Evolutionary conservation across 768 basidiomycete species (phyloP).

Genomic region (Saitozyma podzolica): DNA sequence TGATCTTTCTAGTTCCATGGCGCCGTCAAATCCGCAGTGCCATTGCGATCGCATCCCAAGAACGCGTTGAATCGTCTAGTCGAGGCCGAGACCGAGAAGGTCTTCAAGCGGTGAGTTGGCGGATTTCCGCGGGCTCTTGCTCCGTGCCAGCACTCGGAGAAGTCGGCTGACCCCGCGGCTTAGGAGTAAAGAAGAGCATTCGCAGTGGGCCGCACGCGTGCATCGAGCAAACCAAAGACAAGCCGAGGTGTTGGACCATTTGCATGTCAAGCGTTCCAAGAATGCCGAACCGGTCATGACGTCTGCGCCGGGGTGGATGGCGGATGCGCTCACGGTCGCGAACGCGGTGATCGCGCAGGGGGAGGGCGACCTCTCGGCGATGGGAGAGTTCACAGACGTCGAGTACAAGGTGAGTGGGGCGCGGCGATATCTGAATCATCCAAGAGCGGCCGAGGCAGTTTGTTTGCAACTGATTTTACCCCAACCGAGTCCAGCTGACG

Average conservation of each 20-base stretch:
- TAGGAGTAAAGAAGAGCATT: conserved; percentile 38
- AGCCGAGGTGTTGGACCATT: conserved; percentile 18
- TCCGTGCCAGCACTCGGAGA: neutral
- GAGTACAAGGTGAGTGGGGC: conserved; percentile 47
- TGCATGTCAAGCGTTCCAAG: conserved; percentile 18
- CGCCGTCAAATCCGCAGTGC: conserved; percentile 9
- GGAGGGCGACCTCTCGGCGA: conserved; percentile 32
- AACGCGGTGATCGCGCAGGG: conserved; percentile 39
- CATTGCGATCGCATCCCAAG: conserved; percentile 43
- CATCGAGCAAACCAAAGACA: conserved; percentile 32
- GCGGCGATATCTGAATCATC: no score
- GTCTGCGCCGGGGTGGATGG: conserved; percentile 37
- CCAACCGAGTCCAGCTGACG: neutral
- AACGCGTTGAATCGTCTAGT: conserved; percentile 43
- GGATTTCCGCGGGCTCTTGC: neutral
- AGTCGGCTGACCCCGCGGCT: neutral
- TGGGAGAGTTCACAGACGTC: conserved; percentile 47
- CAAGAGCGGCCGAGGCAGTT: neutral
- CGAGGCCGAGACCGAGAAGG: conserved; percentile 27
- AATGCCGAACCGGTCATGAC: conserved; percentile 21
- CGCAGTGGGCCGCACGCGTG: conserved; percentile 33
- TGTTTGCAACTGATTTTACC: neutral
- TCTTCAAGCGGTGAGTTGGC: conserved; percentile 38
- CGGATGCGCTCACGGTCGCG: conserved; percentile 52
- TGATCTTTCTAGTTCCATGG: neutral